phyloP scores from a whole-genome alignment of 176 grass and related monocot genomes.

The Neostapfia colusana region DNA sequence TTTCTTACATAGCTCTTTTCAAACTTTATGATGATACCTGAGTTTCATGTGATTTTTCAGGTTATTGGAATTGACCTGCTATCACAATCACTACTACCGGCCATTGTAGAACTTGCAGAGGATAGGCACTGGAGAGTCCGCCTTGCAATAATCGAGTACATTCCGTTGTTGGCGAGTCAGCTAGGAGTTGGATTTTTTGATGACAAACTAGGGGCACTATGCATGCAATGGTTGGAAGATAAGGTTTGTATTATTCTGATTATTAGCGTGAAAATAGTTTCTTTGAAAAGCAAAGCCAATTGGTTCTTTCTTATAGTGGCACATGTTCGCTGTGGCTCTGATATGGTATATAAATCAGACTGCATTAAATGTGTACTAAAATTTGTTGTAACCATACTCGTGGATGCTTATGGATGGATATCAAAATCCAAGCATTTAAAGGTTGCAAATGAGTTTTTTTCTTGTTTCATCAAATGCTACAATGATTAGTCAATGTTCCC shows the following conservation, averaged over 20 bases:
- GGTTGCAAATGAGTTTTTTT: neutral
- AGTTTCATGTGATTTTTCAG: slow-evolving; percentile 42
- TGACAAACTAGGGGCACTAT: slow-evolving; percentile 88
- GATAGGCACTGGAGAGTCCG: slow-evolving; percentile 97
- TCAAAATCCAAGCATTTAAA: neutral
- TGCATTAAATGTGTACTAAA: neutral
- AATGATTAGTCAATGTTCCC: neutral
- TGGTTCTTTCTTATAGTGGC: neutral
- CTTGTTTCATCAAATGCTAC: neutral
- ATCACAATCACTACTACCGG: slow-evolving; percentile 86
- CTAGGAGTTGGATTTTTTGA: slow-evolving; percentile 92
- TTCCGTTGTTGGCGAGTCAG: slow-evolving; percentile 87
- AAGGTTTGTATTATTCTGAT: slow-evolving; percentile 51
- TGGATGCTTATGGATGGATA: neutral
- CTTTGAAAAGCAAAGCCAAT: neutral
- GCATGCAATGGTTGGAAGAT: slow-evolving; percentile 99
- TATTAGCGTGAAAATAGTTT: neutral
- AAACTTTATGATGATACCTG: neutral
- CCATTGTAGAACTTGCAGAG: slow-evolving; percentile 95
- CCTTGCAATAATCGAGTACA: slow-evolving; percentile 96
- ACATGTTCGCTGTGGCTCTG: neutral
- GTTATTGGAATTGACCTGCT: slow-evolving; percentile 95
- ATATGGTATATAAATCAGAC: neutral
- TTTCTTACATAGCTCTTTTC: neutral
- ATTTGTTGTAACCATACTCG: neutral